phyloP scores from a whole-genome alignment of 2,329 filamentous ascomycete species.

The Thelonectria blattea region DNA sequence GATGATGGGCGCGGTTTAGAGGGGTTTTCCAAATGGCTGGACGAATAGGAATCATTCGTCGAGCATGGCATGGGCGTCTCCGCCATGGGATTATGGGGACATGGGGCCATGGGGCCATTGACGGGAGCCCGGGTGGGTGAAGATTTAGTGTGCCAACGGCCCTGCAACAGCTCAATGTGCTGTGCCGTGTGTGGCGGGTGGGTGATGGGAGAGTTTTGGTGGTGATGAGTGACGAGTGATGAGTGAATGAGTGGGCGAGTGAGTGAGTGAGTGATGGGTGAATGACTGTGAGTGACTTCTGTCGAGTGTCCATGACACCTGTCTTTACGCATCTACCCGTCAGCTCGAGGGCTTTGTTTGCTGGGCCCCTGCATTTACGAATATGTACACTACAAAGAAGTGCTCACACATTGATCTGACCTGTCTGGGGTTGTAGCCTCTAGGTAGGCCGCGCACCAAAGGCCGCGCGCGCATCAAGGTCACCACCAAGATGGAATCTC shows the following conservation, averaged over 20 bases:
- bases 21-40: background rate
- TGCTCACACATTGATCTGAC: background rate
- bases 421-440: background rate
- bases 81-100: background rate
- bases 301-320: no score
- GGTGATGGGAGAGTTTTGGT: no score
- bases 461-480: background rate
- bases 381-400: no score
- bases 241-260: background rate
- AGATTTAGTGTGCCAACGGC: background rate
- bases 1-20: background rate
- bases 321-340: background rate
- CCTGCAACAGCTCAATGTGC: no score
- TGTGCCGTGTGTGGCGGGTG: no score
- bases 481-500: background rate
- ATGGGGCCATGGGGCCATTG: constrained; percentile 6
- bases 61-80: background rate
- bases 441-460: background rate
- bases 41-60: background rate
- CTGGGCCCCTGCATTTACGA: no score
- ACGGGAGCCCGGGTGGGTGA: constrained; percentile 1
- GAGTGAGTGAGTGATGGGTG: background rate
- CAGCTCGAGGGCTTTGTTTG: no score
- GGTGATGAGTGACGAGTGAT: background rate
- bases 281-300: background rate